Conservation (phyloP, 306 rosid genomes). For the Dryas alaskensis region DNA sequence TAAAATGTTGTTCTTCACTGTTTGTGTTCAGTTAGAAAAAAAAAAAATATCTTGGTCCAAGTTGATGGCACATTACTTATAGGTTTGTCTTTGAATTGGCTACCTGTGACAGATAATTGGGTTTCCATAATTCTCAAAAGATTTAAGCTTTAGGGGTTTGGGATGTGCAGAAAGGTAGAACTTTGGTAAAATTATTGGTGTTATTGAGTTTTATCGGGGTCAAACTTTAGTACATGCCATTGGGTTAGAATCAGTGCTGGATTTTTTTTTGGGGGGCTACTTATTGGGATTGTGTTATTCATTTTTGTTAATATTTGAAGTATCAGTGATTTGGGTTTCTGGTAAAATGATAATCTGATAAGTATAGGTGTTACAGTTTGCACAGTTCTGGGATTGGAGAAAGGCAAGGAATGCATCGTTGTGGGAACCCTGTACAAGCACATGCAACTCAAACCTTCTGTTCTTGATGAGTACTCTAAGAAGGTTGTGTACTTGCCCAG, state of each 20-base stretch:
- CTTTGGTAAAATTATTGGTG: not conserved
- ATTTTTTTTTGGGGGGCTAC: not conserved
- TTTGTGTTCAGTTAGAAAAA: not conserved
- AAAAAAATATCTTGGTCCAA: not conserved
- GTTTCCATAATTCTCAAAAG: not conserved
- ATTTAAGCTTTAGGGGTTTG: not conserved
- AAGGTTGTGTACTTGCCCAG: conserved; percentile 40
- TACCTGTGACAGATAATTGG: not conserved
- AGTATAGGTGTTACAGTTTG: conserved; percentile 50
- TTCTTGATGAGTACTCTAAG: conserved; percentile 91
- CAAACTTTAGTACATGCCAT: not conserved
- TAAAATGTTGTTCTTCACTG: not conserved
- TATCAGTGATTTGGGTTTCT: not conserved
- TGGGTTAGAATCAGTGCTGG: not conserved
- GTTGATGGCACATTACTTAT: not conserved
- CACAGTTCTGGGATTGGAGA: conserved; percentile 66
- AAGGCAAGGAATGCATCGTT: conserved; percentile 76
- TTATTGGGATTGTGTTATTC: not conserved
- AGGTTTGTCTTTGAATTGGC: conserved; percentile 23
- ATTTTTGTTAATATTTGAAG: not conserved
- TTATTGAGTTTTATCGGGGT: not conserved
- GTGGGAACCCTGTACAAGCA: conserved; percentile 88
- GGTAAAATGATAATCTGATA: not conserved
- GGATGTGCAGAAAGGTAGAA: not conserved
- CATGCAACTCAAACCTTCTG: conserved; percentile 90